Evolutionary conservation across 1,139 yeast genomes (phyloP), one percentile per base, ranked within the genome.

Genomic region (Suhomyces guaymorum): DNA sequence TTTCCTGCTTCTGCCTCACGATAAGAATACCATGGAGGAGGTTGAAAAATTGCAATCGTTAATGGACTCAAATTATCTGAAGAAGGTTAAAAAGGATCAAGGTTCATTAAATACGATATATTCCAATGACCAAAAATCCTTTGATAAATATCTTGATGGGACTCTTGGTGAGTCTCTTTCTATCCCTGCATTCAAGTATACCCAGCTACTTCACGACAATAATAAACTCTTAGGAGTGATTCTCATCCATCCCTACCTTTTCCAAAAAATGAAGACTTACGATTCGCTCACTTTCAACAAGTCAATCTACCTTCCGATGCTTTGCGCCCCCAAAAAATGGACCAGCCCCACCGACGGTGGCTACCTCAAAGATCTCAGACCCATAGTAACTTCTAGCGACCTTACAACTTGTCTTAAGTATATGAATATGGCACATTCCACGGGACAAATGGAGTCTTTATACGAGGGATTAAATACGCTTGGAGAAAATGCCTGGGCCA

Each of bases 311-410:
- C 44, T 69, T 3, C 76, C 76, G 1, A 66, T 70, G 73, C 32
- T 70, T 9, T 47, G 51, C 24, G 66, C 70, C 3, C 74, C 76
- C 0, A 53, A 54, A 35, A 54, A 53, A 4, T 70, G 75, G 75
- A 44, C 43, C 0, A 40, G 57, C 5, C 68, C 71, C 0, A 39
- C 30, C 1, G 43, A 45, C 12, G 76, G 76, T 1, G 76, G 75
- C 0, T 69, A 51, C 39, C 45, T 67, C 17, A 47, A 46, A 8
- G 50, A 55, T 28, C 36, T 54, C 13, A 57, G 52, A 30, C 56
- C 61, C 1, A 41, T 70, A 8, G 51, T 69, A 2, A 42, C 50
- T 11, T 48, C 61, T 1, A 41, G 39, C 2, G 61, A 59, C 17
- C 32, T 41, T 3, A 28, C 37, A 0, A 37, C 55, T 1, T 50